Conservation (phyloP, 495 filamentous ascomycete genomes). For the Daldinia decipiens region DNA sequence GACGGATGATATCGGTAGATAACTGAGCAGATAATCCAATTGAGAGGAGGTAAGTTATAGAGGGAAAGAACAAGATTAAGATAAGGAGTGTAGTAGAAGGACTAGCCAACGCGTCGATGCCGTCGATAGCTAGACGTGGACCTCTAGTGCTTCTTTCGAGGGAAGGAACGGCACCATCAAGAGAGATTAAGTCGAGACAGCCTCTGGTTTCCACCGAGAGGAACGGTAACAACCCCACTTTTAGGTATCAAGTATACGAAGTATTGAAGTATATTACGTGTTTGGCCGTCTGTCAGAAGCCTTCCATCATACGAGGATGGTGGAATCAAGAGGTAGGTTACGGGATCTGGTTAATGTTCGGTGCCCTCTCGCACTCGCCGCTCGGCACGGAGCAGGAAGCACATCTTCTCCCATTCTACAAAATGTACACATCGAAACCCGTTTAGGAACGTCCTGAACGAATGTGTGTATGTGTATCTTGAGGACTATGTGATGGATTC, state of each 20-base stretch:
- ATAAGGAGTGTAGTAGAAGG: neutral
- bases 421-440: neutral
- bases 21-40: neutral
- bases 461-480: neutral
- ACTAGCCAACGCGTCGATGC: slow-evolving; percentile 2
- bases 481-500: neutral
- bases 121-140: slow-evolving; percentile 8
- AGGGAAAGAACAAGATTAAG: slow-evolving; percentile 7
- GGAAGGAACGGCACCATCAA: slow-evolving; percentile 31
- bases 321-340: neutral
- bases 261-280: slow-evolving; percentile 20
- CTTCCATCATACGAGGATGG: slow-evolving; percentile 13
- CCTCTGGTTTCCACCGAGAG: slow-evolving; percentile 40
- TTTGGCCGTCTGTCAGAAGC: slow-evolving; percentile 18
- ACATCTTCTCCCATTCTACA: neutral
- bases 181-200: slow-evolving; percentile 44
- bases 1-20: neutral
- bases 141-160: slow-evolving; percentile 23
- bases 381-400: slow-evolving; percentile 8
- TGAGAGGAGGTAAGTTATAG: slow-evolving; percentile 29
- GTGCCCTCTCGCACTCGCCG: slow-evolving; percentile 17
- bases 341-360: slow-evolving; percentile 9
- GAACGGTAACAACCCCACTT: slow-evolving; percentile 36
- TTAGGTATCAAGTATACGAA: slow-evolving; percentile 39
- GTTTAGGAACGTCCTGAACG: neutral